Conservation (phyloP, 768 basidiomycete species). For the Rhodotorula taiwanensis region DNA sequence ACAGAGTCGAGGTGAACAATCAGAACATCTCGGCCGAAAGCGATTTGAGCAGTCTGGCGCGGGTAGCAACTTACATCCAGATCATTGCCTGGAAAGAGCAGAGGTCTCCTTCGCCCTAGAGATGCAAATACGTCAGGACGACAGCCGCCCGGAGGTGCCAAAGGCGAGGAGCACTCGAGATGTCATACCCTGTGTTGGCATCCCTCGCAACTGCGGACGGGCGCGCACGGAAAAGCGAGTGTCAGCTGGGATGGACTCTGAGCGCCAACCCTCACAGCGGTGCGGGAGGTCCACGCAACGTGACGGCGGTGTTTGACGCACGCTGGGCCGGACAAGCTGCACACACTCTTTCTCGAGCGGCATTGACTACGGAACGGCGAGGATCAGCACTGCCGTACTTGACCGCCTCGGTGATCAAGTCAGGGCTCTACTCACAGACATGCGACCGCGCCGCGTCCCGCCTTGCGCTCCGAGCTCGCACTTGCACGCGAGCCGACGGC, state of each 20-base stretch:
- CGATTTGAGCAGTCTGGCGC: too few relatives aligned
- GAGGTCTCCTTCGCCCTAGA: constrained; percentile 4
- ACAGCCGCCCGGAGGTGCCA: too few relatives aligned
- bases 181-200: constrained; percentile 6
- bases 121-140: too few relatives aligned
- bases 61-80: constrained; percentile 14
- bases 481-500: not conserved
- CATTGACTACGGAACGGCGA: not conserved
- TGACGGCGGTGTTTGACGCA: not conserved
- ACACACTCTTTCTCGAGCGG: constrained; percentile 1
- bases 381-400: not conserved
- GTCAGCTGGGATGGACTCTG: not conserved
- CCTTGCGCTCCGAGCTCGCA: not conserved
- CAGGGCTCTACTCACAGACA: not conserved
- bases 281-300: too few relatives aligned
- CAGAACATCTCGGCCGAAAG: not conserved
- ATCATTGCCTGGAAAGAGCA: constrained; percentile 24
- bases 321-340: not conserved
- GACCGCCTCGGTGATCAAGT: too few relatives aligned
- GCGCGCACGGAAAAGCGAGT: not conserved
- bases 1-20: not conserved
- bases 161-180: not conserved
- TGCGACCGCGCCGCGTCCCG: not conserved
- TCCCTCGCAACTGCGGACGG: not conserved
- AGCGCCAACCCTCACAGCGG: too few relatives aligned